These are phyloP conservation scores for Isabelozyma rhagii DNA, from an alignment of 805 yeast species.

Conservation along the genomic window DNA sequence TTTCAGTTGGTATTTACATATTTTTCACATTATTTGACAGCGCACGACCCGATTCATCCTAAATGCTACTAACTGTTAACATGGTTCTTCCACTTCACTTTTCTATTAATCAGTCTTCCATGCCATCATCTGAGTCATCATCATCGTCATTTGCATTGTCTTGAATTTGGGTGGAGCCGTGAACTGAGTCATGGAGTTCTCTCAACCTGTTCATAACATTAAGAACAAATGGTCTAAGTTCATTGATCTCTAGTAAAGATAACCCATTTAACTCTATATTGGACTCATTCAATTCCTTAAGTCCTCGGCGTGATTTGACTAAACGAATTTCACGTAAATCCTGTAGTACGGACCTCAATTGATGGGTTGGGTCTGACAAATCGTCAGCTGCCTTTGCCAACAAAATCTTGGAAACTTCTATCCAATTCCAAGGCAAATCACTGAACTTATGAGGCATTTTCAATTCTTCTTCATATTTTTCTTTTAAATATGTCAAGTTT, in stretches of 20 bases:
- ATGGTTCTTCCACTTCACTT: too few species aligned
- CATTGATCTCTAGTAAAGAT: slow-evolving; percentile 83
- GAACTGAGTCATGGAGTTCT: slow-evolving; percentile 42
- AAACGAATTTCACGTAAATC: slow-evolving; percentile 82
- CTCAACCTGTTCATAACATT: slow-evolving; percentile 77
- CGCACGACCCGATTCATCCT: neutral
- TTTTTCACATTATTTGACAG: neutral
- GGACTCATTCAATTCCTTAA: slow-evolving; percentile 72
- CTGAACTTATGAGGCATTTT: slow-evolving; percentile 58
- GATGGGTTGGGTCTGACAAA: slow-evolving; percentile 67
- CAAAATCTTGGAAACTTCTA: slow-evolving; percentile 71
- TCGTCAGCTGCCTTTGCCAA: slow-evolving; percentile 76
- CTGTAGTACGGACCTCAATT: slow-evolving; percentile 66
- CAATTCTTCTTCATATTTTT: slow-evolving; percentile 65
- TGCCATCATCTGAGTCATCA: slow-evolving; percentile 5
- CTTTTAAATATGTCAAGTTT: slow-evolving; percentile 48
- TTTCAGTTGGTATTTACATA: neutral
- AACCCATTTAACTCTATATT: slow-evolving; percentile 81
- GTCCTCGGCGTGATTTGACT: slow-evolving; percentile 78
- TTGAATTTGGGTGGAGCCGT: slow-evolving; percentile 9
- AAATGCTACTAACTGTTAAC: too few species aligned
- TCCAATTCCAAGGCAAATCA: slow-evolving; percentile 83
- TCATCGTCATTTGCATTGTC: slow-evolving; percentile 9
- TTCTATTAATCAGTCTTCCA: neutral
- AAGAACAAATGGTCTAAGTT: slow-evolving; percentile 78